Base-by-base conservation (phyloP, 2,329 filamentous ascomycete genomes). In the Penicillium sp. region DNA sequence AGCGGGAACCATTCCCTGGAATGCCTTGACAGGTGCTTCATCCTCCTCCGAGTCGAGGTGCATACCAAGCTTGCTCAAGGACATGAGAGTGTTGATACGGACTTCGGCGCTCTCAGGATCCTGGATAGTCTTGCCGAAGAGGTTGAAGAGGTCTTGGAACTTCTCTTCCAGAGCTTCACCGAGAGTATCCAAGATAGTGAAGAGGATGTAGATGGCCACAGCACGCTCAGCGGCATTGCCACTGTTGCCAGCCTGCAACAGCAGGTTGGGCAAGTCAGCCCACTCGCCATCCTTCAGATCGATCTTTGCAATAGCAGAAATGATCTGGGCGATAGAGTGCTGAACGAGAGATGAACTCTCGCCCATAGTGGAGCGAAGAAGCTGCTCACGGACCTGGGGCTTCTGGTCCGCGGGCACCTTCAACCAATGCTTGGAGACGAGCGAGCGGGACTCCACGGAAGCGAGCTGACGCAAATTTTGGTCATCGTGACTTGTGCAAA, bases 41-140 rank as follows among this genome's bases (percentile, higher is more conserved):
- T 95, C 87, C 74, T 95, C 89, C 33, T 96, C 91, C 0, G 88
- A 83, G 66, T 96, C 88, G 41, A 97, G 77, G 55, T 95, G 81
- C 78, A 95, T 87, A 46, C 92, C 86, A 63, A 95, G 80, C 65
- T 89, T 87, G 64, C 91, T 90, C 53, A 97, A 81, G 53, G 89
- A 90, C 65, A 95, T 82, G 73, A 96, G 85, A 28, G 93, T 95
- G 78, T 96, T 97, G 75, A 95, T 84, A 63, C 91, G 86, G 49
- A 99, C 93, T 69, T 96, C 89, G 54, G 87, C 82, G 70, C 90
- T 96, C 72, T 95, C 85, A 1, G 88, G 84, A 66, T 97, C 93
- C 64, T 87, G 84, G 64, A 99, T 93, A 40, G 91, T 95, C 70
- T 85, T 86, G 71, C 79, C 78, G 75, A 97, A 95, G 22, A 97